A percentile compares a stretch with the other conserved stretches of the same genome.
Evolutionary conservation across 179 eudicot genomes (phyloP).

Genomic region (Pouteria campechiana): DNA sequence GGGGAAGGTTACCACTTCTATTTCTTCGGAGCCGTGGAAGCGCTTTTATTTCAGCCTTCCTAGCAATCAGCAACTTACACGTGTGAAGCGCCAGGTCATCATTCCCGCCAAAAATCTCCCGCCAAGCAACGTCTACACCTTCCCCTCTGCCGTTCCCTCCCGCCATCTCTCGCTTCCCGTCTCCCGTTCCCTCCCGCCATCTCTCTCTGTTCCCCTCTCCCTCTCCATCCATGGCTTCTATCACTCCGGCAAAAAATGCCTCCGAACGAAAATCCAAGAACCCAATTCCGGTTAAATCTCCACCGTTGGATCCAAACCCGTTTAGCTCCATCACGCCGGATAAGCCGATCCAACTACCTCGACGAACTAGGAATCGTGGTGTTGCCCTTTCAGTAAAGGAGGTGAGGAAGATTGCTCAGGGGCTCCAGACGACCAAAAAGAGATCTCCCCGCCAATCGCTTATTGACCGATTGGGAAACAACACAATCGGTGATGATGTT

Average conservation of each 20-base stretch:
- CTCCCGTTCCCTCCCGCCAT: background rate
- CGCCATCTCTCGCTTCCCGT: background rate
- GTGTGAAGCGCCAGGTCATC: slow-evolving; percentile 15
- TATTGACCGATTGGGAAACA: background rate
- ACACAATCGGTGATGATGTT: background rate
- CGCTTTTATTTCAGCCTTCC: too few relatives aligned
- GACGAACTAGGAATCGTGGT: slow-evolving; percentile 20
- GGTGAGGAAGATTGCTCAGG: slow-evolving; percentile 30
- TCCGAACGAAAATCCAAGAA: slow-evolving; percentile 4
- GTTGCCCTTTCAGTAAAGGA: slow-evolving; percentile 39
- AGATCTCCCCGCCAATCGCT: background rate
- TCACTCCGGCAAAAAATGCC: slow-evolving; percentile 20
- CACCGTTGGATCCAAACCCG: slow-evolving; percentile 8
- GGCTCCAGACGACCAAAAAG: slow-evolving; percentile 20
- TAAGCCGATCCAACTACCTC: slow-evolving; percentile 14
- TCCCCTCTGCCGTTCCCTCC: background rate
- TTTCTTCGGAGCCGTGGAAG: too few relatives aligned
- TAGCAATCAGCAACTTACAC: too few relatives aligned
- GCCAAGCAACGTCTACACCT: background rate
- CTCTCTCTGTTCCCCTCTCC: background rate
- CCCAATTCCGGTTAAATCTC: slow-evolving; percentile 10
- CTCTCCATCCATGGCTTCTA: slow-evolving; percentile 2
- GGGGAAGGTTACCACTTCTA: too few relatives aligned
- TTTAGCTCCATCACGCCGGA: slow-evolving; percentile 42
- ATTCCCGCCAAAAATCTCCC: slow-evolving; percentile 35